Evolutionary conservation across 495 filamentous ascomycete species (phyloP).

Genomic region (Talaromyces wortmannii): DNA sequence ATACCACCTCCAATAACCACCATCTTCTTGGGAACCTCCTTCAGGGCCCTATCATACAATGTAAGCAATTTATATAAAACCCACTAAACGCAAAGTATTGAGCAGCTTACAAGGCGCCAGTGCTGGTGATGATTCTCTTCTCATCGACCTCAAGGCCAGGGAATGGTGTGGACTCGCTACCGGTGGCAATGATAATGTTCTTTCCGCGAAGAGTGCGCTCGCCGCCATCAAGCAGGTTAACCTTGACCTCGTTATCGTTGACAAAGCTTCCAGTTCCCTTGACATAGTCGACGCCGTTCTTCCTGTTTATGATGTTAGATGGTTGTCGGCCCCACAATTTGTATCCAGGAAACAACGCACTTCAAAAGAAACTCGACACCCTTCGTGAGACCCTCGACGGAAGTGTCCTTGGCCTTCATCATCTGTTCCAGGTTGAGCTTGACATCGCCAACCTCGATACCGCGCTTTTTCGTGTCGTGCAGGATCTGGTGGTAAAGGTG

Average conservation of each 20-base stretch:
- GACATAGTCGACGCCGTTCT: slow-evolving; percentile 95
- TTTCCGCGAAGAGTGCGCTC: slow-evolving; percentile 79
- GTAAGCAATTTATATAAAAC: background rate
- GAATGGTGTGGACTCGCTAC: slow-evolving; percentile 90
- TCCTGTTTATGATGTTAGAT: slow-evolving; percentile 20
- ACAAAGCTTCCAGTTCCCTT: slow-evolving; percentile 84
- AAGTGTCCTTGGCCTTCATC: slow-evolving; percentile 96
- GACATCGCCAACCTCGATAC: slow-evolving; percentile 93
- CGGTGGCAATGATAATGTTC: slow-evolving; percentile 97
- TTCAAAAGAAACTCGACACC: slow-evolving; percentile 96
- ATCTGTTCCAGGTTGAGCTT: slow-evolving; percentile 90
- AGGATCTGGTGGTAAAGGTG: slow-evolving; percentile 96
- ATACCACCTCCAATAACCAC: slow-evolving; percentile 97
- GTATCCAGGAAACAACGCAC: slow-evolving; percentile 13
- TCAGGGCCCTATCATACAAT: slow-evolving; percentile 37
- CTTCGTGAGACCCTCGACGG: slow-evolving; percentile 86
- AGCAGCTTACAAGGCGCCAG: slow-evolving; percentile 66
- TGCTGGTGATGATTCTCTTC: slow-evolving; percentile 94
- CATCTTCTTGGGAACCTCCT: slow-evolving; percentile 94
- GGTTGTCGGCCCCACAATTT: background rate
- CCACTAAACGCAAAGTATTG: background rate
- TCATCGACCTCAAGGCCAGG: slow-evolving; percentile 94
- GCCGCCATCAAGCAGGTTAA: slow-evolving; percentile 83
- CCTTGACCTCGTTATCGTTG: slow-evolving; percentile 86
- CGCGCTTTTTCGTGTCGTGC: slow-evolving; percentile 94